Evolutionary conservation across 306 rosid genomes (phyloP).

Genomic region (Urtica urens): DNA sequence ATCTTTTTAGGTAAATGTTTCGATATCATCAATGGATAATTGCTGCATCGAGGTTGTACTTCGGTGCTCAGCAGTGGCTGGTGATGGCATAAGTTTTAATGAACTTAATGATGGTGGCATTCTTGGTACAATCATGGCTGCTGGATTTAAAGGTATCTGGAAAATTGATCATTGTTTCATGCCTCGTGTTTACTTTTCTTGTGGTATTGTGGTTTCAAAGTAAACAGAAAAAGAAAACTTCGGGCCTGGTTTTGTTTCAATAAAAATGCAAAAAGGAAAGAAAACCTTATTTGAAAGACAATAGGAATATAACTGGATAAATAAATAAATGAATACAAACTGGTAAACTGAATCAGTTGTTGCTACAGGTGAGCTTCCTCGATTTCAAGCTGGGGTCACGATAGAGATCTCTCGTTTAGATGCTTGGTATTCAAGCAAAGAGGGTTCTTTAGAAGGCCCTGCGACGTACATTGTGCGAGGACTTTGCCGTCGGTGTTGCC

Average conservation of each 20-base stretch:
- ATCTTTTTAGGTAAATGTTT: conserved; percentile 52
- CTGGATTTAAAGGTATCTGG: conserved; percentile 96
- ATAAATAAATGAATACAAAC: no score
- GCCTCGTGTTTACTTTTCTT: not conserved
- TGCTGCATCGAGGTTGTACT: conserved; percentile 78
- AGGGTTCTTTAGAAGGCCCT: conserved; percentile 50
- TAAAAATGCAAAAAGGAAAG: no score
- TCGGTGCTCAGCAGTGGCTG: conserved; percentile 67
- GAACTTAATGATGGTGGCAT: conserved; percentile 66
- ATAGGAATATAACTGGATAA: no score
- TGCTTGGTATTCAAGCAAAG: conserved; percentile 72
- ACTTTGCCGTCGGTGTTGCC: conserved; percentile 87
- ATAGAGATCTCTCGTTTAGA: conserved; percentile 86
- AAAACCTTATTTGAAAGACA: no score
- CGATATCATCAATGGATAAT: conserved; percentile 55
- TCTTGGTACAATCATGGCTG: conserved; percentile 63
- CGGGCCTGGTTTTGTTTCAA: no score
- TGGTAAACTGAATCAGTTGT: conserved; percentile 11
- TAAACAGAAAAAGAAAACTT: conserved; percentile 2
- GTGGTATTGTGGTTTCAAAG: not conserved
- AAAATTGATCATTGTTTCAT: conserved; percentile 1
- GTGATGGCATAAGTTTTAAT: conserved; percentile 75
- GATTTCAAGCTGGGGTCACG: conserved; percentile 86
- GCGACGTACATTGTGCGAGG: conserved; percentile 77
- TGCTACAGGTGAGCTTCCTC: conserved; percentile 81